phyloP scores from a whole-genome alignment of 768 basidiomycete species.

The Leucocoprinus leucothites region DNA sequence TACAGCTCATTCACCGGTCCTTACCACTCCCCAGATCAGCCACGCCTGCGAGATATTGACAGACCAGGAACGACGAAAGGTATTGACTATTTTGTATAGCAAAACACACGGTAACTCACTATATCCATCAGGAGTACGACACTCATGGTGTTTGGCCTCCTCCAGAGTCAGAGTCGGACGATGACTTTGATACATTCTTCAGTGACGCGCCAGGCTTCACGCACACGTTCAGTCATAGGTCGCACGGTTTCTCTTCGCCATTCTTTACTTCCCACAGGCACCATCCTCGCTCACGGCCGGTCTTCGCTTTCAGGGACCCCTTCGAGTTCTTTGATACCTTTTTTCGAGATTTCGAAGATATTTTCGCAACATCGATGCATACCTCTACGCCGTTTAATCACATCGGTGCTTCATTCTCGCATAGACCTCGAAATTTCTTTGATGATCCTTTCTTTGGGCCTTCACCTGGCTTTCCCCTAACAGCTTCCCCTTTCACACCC shows the following conservation, averaged over 20 bases:
- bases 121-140: conserved; percentile 68
- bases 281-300: conserved; percentile 25
- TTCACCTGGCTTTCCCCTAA: not conserved
- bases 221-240: conserved; percentile 23
- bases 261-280: conserved; percentile 31
- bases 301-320: conserved; percentile 66
- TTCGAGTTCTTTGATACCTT: conserved; percentile 72
- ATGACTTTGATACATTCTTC: conserved; percentile 9
- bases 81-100: conserved; percentile 17
- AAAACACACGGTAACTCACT: too few relatives aligned
- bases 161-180: conserved; percentile 33
- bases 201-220: conserved; percentile 3
- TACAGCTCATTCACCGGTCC: not conserved
- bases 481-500: conserved; percentile 13
- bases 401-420: not conserved
- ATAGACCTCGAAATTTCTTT: not conserved
- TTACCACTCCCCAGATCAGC: conserved; percentile 47
- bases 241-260: conserved; percentile 36
- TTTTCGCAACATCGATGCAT: conserved; percentile 13
- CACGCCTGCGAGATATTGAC: conserved; percentile 77
- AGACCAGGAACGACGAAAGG: conserved; percentile 56
- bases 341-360: conserved; percentile 44
- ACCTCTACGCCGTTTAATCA: not conserved
- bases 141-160: conserved; percentile 74
- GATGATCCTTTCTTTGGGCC: not conserved